phyloP scores from a whole-genome alignment of 768 basidiomycete species.

The Stropharia rugosoannulata region DNA sequence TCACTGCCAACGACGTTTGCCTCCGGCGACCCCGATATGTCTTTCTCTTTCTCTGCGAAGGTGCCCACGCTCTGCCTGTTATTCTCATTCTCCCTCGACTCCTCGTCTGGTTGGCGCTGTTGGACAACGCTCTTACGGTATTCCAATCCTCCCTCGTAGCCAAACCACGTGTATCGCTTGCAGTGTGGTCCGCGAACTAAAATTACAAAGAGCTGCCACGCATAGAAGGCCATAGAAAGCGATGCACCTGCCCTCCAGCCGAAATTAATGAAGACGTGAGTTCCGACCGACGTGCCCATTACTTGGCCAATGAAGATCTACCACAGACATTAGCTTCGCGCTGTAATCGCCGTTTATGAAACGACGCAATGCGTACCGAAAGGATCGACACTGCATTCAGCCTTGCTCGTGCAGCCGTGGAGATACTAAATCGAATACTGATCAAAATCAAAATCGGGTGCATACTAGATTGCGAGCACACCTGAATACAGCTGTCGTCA shows the following conservation, averaged over 20 bases:
- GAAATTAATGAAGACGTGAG: conserved; percentile 61
- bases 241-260: conserved; percentile 73
- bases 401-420: conserved; percentile 55
- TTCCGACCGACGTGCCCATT: conserved; percentile 76
- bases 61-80: not conserved
- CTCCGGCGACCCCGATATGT: not conserved
- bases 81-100: conserved; percentile 4
- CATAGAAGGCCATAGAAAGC: conserved; percentile 59
- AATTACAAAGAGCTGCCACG: conserved; percentile 54
- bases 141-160: conserved; percentile 58
- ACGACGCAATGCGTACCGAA: conserved; percentile 40
- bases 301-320: conserved; percentile 80
- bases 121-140: conserved; percentile 36
- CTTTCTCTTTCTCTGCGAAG: conserved; percentile 4
- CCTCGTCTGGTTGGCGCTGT: conserved; percentile 2
- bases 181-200: conserved; percentile 70
- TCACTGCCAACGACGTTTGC: not conserved
- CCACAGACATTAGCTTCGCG: not conserved
- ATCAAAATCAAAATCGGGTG: conserved; percentile 9
- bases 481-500: conserved; percentile 61
- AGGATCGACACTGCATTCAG: conserved; percentile 78
- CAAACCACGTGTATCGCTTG: conserved; percentile 56
- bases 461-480: conserved; percentile 20
- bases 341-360: not conserved
- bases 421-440: conserved; percentile 30